These are phyloP conservation scores for Lodderomyces parapsilosis DNA, from an alignment of 1,139 yeast genomes.

Conservation along the genomic window DNA sequence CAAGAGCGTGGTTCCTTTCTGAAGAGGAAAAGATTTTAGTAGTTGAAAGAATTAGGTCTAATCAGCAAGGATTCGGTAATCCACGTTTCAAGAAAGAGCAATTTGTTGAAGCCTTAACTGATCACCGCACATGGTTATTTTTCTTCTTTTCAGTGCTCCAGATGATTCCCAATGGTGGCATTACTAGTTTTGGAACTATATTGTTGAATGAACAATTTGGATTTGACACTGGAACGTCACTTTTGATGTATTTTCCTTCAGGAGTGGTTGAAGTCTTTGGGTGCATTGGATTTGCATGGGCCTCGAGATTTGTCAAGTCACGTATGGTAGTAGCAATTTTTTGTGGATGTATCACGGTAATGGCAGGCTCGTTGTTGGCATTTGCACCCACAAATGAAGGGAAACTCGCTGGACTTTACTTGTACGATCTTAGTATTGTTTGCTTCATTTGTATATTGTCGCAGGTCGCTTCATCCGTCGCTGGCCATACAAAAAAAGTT, in stretches of 20 bases:
- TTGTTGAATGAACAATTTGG: slow-evolving; percentile 47
- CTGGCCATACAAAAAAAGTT: slow-evolving; percentile 70
- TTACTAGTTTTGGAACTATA: slow-evolving; percentile 44
- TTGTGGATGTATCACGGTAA: slow-evolving; percentile 35
- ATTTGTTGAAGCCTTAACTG: slow-evolving; percentile 51
- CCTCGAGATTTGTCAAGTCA: slow-evolving; percentile 26
- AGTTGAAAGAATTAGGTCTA: slow-evolving; percentile 35
- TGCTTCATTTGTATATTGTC: slow-evolving; percentile 50
- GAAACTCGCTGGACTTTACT: slow-evolving; percentile 43
- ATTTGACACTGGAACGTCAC: slow-evolving; percentile 25
- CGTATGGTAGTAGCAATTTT: slow-evolving; percentile 45
- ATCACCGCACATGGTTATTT: slow-evolving; percentile 45
- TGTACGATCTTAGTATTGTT: slow-evolving; percentile 29
- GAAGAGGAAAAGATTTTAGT: slow-evolving; percentile 45
- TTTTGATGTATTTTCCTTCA: slow-evolving; percentile 33
- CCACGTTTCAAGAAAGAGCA: slow-evolving; percentile 54
- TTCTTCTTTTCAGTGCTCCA: slow-evolving; percentile 24
- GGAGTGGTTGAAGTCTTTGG: slow-evolving; percentile 44
- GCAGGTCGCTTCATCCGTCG: slow-evolving; percentile 55
- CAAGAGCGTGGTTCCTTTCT: slow-evolving; percentile 36
- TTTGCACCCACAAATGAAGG: slow-evolving; percentile 37
- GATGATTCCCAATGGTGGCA: slow-evolving; percentile 40
- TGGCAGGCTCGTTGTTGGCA: slow-evolving; percentile 48
- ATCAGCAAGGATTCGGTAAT: slow-evolving; percentile 58
- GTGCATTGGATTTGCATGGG: slow-evolving; percentile 35